phyloP scores from a whole-genome alignment of 805 yeast genomes.

The Kazachstania psychrophila region DNA sequence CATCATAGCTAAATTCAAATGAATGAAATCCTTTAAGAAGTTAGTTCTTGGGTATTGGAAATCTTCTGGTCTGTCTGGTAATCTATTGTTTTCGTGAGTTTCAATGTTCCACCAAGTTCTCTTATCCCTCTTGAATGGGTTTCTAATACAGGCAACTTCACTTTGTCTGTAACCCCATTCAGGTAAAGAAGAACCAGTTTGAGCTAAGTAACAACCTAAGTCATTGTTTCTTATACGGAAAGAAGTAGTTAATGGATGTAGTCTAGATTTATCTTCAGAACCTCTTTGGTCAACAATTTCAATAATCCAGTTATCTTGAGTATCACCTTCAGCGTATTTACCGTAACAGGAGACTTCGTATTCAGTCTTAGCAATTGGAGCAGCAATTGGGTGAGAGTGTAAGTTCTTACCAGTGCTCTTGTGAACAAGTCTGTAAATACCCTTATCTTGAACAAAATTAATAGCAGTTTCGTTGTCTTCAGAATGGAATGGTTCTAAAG shows the following conservation, averaged over 20 bases:
- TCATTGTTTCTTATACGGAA: constrained; percentile 57
- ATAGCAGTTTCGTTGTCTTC: constrained; percentile 19
- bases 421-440: constrained; percentile 63
- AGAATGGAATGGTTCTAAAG: constrained; percentile 20
- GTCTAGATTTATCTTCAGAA: constrained; percentile 38
- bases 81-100: constrained; percentile 48
- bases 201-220: constrained; percentile 67
- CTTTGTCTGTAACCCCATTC: constrained; percentile 83
- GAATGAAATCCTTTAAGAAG: constrained; percentile 66
- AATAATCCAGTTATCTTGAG: constrained; percentile 81
- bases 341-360: constrained; percentile 90
- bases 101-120: constrained; percentile 87
- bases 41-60: constrained; percentile 54
- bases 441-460: constrained; percentile 48
- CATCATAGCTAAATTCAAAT: constrained; percentile 79
- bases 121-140: constrained; percentile 63
- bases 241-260: constrained; percentile 68
- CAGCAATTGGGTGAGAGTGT: constrained; percentile 77
- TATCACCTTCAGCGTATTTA: constrained; percentile 56
- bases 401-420: constrained; percentile 60
- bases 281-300: constrained; percentile 62
- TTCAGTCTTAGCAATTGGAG: constrained; percentile 59
- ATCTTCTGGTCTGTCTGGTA: constrained; percentile 43
- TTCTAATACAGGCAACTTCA: constrained; percentile 60
- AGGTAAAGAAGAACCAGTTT: constrained; percentile 63